Conservation (phyloP, 2,329 filamentous ascomycete species). For the Sordariomycetes sp. region DNA sequence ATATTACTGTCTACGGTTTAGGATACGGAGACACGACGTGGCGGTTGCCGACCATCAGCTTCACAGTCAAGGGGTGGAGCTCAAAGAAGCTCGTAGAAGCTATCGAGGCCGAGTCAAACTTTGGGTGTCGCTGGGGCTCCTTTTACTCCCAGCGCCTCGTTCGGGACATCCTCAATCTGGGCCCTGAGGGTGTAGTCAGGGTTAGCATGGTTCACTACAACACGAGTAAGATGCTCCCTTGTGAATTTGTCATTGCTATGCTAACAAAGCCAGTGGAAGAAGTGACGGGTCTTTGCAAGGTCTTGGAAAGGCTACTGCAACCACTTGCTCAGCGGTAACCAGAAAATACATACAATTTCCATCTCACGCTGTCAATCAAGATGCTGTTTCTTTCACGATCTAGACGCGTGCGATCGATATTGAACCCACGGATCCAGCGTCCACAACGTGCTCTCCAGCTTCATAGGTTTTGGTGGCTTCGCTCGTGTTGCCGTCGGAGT, state of each 20-base stretch:
- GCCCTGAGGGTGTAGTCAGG: slow-evolving; percentile 50
- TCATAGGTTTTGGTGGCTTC: too few relatives aligned
- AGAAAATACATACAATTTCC: too few relatives aligned
- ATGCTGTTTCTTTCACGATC: too few relatives aligned
- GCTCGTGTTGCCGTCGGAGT: too few relatives aligned
- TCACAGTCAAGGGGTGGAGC: slow-evolving; percentile 46
- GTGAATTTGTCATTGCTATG: not conserved
- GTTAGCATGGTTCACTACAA: slow-evolving; percentile 71
- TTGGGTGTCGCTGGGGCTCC: slow-evolving; percentile 57
- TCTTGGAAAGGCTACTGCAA: slow-evolving; percentile 1
- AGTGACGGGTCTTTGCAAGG: not conserved
- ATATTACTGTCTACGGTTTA: slow-evolving; percentile 48
- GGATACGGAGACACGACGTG: slow-evolving; percentile 16
- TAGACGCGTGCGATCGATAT: too few relatives aligned
- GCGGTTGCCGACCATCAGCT: slow-evolving; percentile 50
- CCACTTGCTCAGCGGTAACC: too few relatives aligned
- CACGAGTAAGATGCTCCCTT: slow-evolving; percentile 23
- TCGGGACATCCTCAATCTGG: slow-evolving; percentile 47
- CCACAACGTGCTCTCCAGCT: too few relatives aligned
- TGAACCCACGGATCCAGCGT: too few relatives aligned
- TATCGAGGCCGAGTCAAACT: slow-evolving; percentile 48
- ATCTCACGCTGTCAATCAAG: too few relatives aligned
- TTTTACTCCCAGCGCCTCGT: slow-evolving; percentile 61
- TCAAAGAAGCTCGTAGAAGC: slow-evolving; percentile 51
- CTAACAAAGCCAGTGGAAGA: slow-evolving; percentile 2